phyloP scores from a whole-genome alignment of 768 basidiomycete species.

The Amanita subjunquillea region DNA sequence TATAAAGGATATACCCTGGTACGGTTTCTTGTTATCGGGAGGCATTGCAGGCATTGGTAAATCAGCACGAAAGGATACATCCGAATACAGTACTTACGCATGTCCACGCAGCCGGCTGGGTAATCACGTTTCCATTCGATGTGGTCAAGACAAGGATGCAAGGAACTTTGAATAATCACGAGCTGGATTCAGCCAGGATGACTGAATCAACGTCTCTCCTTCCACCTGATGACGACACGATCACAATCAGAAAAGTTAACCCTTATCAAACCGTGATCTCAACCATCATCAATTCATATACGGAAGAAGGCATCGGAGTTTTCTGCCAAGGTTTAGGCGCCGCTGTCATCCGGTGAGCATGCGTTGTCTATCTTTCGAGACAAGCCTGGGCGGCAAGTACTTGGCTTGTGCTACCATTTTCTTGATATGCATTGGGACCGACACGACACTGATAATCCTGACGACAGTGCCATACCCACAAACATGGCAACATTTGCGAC shows the following conservation, averaged over 20 bases:
- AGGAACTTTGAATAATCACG: constrained; percentile 15
- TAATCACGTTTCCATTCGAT: constrained; percentile 79
- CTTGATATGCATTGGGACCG: too few relatives aligned
- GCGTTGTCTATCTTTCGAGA: constrained; percentile 6
- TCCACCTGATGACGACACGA: too few relatives aligned
- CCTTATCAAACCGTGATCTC: too few relatives aligned
- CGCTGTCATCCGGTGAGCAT: not conserved
- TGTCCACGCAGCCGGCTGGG: constrained; percentile 47
- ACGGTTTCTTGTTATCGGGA: constrained; percentile 59
- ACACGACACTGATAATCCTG: too few relatives aligned
- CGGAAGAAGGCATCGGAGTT: too few relatives aligned
- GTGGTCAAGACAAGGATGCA: constrained; percentile 89
- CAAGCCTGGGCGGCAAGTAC: constrained; percentile 8
- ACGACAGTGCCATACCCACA: constrained; percentile 64
- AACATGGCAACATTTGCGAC: constrained; percentile 76
- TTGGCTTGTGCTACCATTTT: too few relatives aligned
- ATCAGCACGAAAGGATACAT: not conserved
- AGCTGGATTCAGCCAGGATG: too few relatives aligned
- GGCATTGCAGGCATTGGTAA: constrained; percentile 62
- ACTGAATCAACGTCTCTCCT: too few relatives aligned
- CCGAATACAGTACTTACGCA: not conserved
- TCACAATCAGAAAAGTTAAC: too few relatives aligned
- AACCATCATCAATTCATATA: too few relatives aligned
- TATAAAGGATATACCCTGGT: constrained; percentile 33
- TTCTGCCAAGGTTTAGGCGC: too few relatives aligned